Evolutionary conservation across 768 basidiomycete species (phyloP), one percentile per base, ranked within the genome.

Genomic region (Lactarius akahatsu): DNA sequence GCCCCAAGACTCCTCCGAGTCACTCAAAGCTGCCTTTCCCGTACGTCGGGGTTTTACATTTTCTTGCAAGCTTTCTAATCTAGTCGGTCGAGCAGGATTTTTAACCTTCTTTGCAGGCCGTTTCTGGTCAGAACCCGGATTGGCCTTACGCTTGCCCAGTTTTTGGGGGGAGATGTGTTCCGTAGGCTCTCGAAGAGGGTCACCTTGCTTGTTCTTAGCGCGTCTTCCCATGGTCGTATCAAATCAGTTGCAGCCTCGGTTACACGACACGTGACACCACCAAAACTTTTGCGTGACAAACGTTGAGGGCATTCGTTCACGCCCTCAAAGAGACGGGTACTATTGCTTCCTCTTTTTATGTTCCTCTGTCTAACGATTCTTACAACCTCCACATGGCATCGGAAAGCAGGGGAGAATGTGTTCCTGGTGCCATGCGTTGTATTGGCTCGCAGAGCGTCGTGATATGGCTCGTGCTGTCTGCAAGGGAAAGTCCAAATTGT

Each of bases 141-240:
- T 80, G 30, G 87, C 87, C 75, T 92, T 93, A 52, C 91, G 87
- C 75, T 93, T 93, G 47, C 88, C 88, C 16, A 85, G 79, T 67
- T 83, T 86, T 77, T 86, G 88, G 2, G 80, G 74, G 3, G 83
- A 80, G 4, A 72, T 23, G n/a, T 74, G 72, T 7, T 71, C 69
- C 20, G 78, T 78, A 0, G 72, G 70, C 16, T 85, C 80, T 8
- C 61, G 72, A 34, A 91, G 71, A 36, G 91, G 92, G 13, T 86
- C 80, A 2, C 79, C 82, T 76, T 95, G 93, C 78, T 94, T 94
- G 78, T 90, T 87, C 76, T 90, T 92, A 71, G 91, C 84, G 69
- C 91, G 86, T 73, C 92, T 85, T 68, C 93, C 93, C 93, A 95
- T 94, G 43, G 50, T 28, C 50, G 50, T 28, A 52, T 28, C 23